phyloP scores from a whole-genome alignment of 768 basidiomycete genomes.

The Trametes coccinea region DNA sequence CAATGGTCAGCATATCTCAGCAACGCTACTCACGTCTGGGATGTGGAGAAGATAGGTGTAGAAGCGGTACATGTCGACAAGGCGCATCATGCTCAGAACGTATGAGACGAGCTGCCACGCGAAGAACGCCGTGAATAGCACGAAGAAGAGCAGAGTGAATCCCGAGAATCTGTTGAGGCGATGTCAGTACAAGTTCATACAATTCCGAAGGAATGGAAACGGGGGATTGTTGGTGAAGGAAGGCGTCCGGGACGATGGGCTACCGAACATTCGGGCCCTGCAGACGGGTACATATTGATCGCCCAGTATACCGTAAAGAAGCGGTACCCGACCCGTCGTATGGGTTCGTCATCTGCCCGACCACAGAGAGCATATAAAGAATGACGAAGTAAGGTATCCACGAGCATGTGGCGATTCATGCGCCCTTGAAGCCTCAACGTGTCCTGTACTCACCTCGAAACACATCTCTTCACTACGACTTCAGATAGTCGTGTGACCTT shows the following conservation, averaged over 20 bases:
- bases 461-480: conserved; percentile 79
- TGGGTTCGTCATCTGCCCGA: too few relatives aligned
- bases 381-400: too few relatives aligned
- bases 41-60: conserved; percentile 92
- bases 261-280: too few relatives aligned
- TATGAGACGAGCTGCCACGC: conserved; percentile 85
- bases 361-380: too few relatives aligned
- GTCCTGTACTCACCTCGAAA: conserved; percentile 60
- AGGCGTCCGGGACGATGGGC: too few relatives aligned
- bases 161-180: conserved; percentile 67
- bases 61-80: conserved; percentile 94
- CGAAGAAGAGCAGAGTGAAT: conserved; percentile 78
- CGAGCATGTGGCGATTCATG: too few relatives aligned
- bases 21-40: conserved; percentile 72
- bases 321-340: too few relatives aligned
- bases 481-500: conserved; percentile 71
- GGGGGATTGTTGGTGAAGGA: too few relatives aligned
- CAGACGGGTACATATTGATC: too few relatives aligned
- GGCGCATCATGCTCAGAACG: conserved; percentile 67
- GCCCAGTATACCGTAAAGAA: too few relatives aligned
- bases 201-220: too few relatives aligned
- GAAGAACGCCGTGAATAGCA: conserved; percentile 87
- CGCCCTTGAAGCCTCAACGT: too few relatives aligned
- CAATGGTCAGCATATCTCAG: neutral
- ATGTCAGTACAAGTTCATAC: neutral